These are phyloP conservation scores for Fonsecaea pugnacius DNA, from an alignment of 2,329 filamentous ascomycete species.

Conservation along the genomic window DNA sequence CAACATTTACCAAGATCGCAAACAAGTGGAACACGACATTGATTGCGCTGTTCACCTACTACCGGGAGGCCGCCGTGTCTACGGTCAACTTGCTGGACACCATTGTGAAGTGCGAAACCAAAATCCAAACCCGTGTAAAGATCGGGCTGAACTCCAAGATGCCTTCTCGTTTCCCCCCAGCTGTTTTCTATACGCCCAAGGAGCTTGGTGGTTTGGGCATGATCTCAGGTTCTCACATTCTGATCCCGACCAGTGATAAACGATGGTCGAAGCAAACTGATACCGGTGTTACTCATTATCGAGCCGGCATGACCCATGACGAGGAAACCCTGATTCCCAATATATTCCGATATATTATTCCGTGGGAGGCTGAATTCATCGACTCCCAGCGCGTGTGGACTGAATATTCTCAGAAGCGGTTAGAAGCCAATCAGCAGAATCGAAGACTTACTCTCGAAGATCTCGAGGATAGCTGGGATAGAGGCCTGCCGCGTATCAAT, in stretches of 20 bases:
- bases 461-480: conserved; percentile 97
- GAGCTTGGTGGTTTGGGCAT: conserved; percentile 96
- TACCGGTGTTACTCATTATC: conserved; percentile 93
- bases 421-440: conserved; percentile 97
- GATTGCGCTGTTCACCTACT: conserved; percentile 97
- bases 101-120: conserved; percentile 99
- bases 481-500: conserved; percentile 95
- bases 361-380: conserved; percentile 98
- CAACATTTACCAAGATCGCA: conserved; percentile 98
- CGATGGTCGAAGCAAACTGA: conserved; percentile 99
- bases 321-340: conserved; percentile 98
- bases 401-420: conserved; percentile 96
- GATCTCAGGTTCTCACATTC: conserved; percentile 97
- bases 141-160: conserved; percentile 99
- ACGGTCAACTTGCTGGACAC: conserved; percentile 93
- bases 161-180: conserved; percentile 96
- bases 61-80: conserved; percentile 94
- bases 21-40: conserved; percentile 99
- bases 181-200: conserved; percentile 98
- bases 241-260: conserved; percentile 97
- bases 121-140: conserved; percentile 98
- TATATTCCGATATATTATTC: conserved; percentile 99
- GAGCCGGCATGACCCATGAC: conserved; percentile 96
- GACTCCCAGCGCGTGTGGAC: conserved; percentile 99
- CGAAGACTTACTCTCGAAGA: conserved; percentile 92